A percentile compares a stretch with the other conserved stretches of the same genome.
phyloP scores from a whole-genome alignment of 1,139 yeast genomes.

The Geotrichum aggregatum region DNA sequence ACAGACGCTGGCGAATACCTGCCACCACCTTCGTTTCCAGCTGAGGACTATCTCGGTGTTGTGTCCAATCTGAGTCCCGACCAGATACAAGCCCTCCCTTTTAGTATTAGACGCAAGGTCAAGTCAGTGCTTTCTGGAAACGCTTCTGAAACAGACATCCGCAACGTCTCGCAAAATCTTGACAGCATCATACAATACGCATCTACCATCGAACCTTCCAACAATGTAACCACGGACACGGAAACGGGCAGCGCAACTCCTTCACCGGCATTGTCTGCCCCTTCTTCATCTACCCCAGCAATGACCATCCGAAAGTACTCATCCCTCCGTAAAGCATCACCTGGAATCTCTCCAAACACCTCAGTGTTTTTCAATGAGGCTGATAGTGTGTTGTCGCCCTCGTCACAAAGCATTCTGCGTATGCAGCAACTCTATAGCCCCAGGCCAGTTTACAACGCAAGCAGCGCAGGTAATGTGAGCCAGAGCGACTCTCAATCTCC shows the following conservation, averaged over 20 bases:
- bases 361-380: slow-evolving; percentile 9
- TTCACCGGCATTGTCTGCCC: background rate
- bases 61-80: slow-evolving; percentile 10
- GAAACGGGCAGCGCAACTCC: background rate
- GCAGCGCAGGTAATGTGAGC: background rate
- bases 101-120: slow-evolving; percentile 17
- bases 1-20: slow-evolving; percentile 15
- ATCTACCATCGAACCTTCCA: background rate
- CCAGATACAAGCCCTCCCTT: slow-evolving; percentile 19
- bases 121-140: slow-evolving; percentile 18
- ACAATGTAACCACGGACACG: too few species aligned
- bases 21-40: slow-evolving; percentile 11
- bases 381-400: slow-evolving; percentile 6
- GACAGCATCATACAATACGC: slow-evolving; percentile 13
- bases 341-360: slow-evolving; percentile 14
- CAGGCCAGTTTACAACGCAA: background rate
- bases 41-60: slow-evolving; percentile 12
- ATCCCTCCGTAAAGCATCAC: background rate
- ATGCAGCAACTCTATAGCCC: slow-evolving; percentile 1
- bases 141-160: slow-evolving; percentile 17
- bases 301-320: background rate
- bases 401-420: slow-evolving; percentile 6
- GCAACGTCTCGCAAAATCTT: slow-evolving; percentile 14
- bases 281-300: background rate
- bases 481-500: background rate